Evolutionary conservation across 1,284 basidiomycete species (phyloP), one percentile per base, ranked within the genome.

Genomic region (Apiotrichum brassicae): DNA sequence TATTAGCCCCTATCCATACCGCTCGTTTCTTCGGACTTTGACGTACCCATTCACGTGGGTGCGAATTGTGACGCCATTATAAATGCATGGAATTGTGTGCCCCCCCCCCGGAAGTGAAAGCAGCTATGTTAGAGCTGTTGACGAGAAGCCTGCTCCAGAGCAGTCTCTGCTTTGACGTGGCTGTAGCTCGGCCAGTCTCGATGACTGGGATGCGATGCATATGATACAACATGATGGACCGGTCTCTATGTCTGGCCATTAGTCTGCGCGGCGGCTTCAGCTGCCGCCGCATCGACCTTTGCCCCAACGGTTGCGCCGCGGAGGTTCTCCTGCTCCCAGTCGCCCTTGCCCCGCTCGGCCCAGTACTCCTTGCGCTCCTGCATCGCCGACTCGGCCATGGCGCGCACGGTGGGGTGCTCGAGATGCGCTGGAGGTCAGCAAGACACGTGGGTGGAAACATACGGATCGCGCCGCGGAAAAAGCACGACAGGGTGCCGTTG

Each of bases 391-490:
- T 78, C 66, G 1, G 84, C 88, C 91, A 89, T 94, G 20, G 70
- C 72, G 58, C 79, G 77, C 0, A 92, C 82, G 62, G 89, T 85
- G 0, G 84, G 80, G 66, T 93, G 88, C 35, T 79, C 77, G 48
- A 94, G 76, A 43, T 73, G 64, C 1, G 71, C 64, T 65, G 33
- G 18, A 18, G 6, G 52, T 47, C 24, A 45, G 48, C 37, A 13
- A 14, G 28, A 30, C 2, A 5, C 18, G 20, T 22, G 19, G 6
- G 16, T 16, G 7, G 20, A 9, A 1, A 62, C 65, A 43, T 41
- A 68, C 66, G 71, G 32, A 75, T 61, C 0, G 72, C 68, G 12
- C 73, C 71, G 5, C 55, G 51, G 59, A 71, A 71, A 64, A 75
- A 74, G 3, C 70, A 65, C 22, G 65, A 59, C 14, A 74, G 62